Evolutionary conservation across 805 yeast genomes (phyloP), one percentile per base, ranked within the genome.

Genomic region (Candida hungchunana): DNA sequence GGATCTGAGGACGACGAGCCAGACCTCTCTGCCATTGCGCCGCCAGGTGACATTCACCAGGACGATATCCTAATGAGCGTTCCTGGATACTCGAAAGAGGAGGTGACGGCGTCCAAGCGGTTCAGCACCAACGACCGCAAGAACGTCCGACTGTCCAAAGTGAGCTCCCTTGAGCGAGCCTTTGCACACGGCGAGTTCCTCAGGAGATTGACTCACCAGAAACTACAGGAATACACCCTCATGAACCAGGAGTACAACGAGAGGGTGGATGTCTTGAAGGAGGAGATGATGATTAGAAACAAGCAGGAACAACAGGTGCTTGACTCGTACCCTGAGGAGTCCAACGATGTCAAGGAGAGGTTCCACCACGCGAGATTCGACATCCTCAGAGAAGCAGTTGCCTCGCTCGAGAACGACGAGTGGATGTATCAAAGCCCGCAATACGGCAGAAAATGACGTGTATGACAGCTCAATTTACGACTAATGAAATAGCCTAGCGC

Each of bases 1-100:
- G 52, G 50, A 1, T 48, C 51, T 3, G 59, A 54, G 20, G 56
- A 51, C 19, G 55, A 51, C 6, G 56, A 48, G 18, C 53, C 51
- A 4, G 56, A 50, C 31, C 37, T 50, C 15, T 44, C 51, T 8
- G 40, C 48, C 3, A 40, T 50, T 20, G 55, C 46, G 1, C 33
- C 46, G 1, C 38, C 51, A 4, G 26, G 42, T 3, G 43, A 43
- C 15, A 26, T 38, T 5, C 16, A 32, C 8, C 42, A 44, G 17
- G 54, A 54, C 32, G 55, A 53, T 25, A 54, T 54, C 6, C 26
- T 54, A 7, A 41, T 54, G 15, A 45, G 50, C 7, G 53, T 54
- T 0, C 53, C 57, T 1, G 59, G 58, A 0, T 53, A 50, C 27
- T 43, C 56, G 1, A 42, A 39, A 14, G 58, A 53, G 27, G 58